phyloP scores from a whole-genome alignment of 352 stramenopile genomes.

The Globisporangium paroecandrum region DNA sequence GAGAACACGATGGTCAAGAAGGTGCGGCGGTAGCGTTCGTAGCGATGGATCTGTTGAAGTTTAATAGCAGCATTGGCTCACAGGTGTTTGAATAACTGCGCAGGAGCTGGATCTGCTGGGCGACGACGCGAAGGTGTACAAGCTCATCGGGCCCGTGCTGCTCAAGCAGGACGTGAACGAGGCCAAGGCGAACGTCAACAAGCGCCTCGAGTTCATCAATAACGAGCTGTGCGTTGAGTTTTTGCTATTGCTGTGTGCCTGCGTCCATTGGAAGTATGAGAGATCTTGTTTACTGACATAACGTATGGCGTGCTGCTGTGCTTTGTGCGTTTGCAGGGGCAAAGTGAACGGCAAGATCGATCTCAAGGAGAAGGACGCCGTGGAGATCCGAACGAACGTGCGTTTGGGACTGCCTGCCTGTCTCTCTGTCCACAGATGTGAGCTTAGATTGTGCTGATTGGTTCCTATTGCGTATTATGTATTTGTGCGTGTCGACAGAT shows the following conservation, averaged over 20 bases:
- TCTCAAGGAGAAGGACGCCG: constrained; percentile 87
- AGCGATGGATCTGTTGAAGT: neutral
- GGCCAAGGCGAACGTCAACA: constrained; percentile 93
- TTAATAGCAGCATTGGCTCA: neutral
- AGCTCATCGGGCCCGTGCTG: constrained; percentile 93
- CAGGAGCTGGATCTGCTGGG: constrained; percentile 85
- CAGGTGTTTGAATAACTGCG: neutral
- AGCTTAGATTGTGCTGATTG: neutral
- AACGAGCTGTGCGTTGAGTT: constrained; percentile 79
- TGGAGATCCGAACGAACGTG: constrained; percentile 86
- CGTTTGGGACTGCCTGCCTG: constrained; percentile 5
- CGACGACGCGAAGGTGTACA: constrained; percentile 91
- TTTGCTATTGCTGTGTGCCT: neutral
- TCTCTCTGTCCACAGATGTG: neutral
- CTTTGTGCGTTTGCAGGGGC: constrained; percentile 35
- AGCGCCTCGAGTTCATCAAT: constrained; percentile 95
- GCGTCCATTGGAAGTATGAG: neutral
- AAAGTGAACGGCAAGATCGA: constrained; percentile 88
- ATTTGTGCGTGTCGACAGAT: constrained; percentile 47
- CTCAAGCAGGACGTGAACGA: constrained; percentile 94
- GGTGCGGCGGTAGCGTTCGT: constrained; percentile 12
- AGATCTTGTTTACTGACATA: neutral
- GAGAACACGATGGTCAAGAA: constrained; percentile 97
- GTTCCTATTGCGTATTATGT: constrained; percentile 2
- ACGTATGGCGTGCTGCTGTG: neutral